Conservation (phyloP, 257 asterid species). For the Solanum corneliomulleri region DNA sequence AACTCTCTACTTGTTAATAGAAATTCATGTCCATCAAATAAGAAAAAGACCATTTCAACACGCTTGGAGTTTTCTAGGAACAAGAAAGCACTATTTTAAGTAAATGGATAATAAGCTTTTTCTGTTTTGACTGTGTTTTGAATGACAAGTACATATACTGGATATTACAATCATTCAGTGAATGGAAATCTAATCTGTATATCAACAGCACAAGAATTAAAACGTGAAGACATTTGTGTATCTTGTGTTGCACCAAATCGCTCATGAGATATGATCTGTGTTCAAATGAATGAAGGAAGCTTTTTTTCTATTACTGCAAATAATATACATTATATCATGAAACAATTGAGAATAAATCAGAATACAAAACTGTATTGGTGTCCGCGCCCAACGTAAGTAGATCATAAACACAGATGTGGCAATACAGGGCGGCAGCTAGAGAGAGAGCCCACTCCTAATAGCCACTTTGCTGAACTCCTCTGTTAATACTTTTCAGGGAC, state of each 20-base stretch:
- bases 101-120: neutral
- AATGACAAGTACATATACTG: neutral
- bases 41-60: neutral
- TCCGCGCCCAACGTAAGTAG: neutral
- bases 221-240: neutral
- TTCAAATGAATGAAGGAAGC: neutral
- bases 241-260: neutral
- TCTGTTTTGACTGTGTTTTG: neutral
- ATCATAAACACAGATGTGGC: neutral
- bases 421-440: neutral
- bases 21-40: neutral
- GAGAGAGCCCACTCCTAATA: neutral
- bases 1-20: neutral
- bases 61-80: neutral
- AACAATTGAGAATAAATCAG: slow-evolving; percentile 4
- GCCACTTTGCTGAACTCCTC: neutral
- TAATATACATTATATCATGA: slow-evolving; percentile 7
- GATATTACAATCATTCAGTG: neutral
- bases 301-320: neutral
- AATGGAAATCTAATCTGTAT: neutral
- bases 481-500: neutral
- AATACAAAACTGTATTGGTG: slow-evolving; percentile 8
- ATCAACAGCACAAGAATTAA: neutral
- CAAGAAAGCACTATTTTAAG: neutral
- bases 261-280: neutral